phyloP scores from a whole-genome alignment of 176 grass and related monocot genomes.

The Oryza longistaminata region DNA sequence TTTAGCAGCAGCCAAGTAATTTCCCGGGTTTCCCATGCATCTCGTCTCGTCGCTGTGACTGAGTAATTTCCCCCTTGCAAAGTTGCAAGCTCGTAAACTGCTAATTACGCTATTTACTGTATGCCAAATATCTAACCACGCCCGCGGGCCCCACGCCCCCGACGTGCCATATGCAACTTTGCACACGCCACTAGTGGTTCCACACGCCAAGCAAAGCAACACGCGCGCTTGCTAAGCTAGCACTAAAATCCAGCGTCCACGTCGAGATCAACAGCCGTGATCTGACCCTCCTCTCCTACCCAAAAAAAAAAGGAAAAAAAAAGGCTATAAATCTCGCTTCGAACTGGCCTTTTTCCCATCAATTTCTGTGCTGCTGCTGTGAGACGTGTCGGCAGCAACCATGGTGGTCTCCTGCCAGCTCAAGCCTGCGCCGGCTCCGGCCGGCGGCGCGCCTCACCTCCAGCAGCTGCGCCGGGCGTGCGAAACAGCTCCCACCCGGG shows the following conservation, averaged over 20 bases:
- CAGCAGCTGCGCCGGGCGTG: slow-evolving; percentile 49
- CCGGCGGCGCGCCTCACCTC: neutral
- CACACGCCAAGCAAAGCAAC: slow-evolving; percentile 68
- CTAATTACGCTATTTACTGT: neutral
- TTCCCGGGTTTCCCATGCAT: neutral
- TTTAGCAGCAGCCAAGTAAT: neutral
- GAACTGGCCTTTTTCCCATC: neutral
- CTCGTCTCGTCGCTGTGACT: neutral
- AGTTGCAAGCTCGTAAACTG: neutral
- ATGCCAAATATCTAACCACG: slow-evolving; percentile 51
- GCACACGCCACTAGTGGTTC: slow-evolving; percentile 54
- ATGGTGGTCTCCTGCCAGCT: slow-evolving; percentile 57
- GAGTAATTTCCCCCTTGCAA: too few relatives aligned
- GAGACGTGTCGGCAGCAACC: neutral
- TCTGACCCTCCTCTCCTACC: slow-evolving; percentile 2
- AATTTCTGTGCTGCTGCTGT: too few relatives aligned
- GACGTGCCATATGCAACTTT: slow-evolving; percentile 40
- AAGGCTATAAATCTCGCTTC: neutral
- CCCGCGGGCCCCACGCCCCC: slow-evolving; percentile 14
- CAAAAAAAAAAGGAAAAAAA: neutral
- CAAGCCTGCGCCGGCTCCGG: slow-evolving; percentile 16
- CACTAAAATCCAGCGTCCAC: slow-evolving; percentile 49
- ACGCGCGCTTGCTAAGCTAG: slow-evolving; percentile 10
- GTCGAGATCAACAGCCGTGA: slow-evolving; percentile 48
- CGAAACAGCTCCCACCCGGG: too few relatives aligned